Evolutionary conservation across 352 stramenopile genomes (phyloP).

Genomic region (Sclerospora graminicola): DNA sequence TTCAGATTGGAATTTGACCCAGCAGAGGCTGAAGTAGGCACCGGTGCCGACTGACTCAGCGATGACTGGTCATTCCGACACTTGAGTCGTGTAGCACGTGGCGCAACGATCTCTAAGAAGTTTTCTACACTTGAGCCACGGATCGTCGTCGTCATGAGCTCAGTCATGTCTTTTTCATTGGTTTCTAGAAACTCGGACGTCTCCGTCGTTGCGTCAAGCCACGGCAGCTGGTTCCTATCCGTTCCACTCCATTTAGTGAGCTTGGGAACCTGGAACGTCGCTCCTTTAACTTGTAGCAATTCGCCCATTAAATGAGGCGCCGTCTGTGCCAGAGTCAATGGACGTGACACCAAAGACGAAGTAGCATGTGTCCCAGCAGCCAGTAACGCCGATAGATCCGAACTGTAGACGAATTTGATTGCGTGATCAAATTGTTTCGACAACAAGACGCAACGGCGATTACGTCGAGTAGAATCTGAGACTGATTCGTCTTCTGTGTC

Average conservation of each 20-base stretch:
- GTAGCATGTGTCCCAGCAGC: slow-evolving; percentile 3
- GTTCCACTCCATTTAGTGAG: slow-evolving; percentile 17
- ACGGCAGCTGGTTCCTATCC: slow-evolving; percentile 26
- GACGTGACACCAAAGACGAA: slow-evolving; percentile 3
- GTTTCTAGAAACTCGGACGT: slow-evolving; percentile 36
- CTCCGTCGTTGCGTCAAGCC: slow-evolving; percentile 26
- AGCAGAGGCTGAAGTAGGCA: too few relatives aligned
- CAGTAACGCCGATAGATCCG: slow-evolving; percentile 46
- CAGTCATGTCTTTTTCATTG: slow-evolving; percentile 31
- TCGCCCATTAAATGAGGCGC: slow-evolving; percentile 8
- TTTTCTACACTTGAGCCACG: slow-evolving; percentile 26
- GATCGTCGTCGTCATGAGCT: slow-evolving; percentile 40
- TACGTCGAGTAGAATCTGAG: slow-evolving; percentile 6
- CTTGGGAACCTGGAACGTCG: slow-evolving; percentile 34
- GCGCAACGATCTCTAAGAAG: slow-evolving; percentile 36
- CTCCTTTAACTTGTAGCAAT: slow-evolving; percentile 7
- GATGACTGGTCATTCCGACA: slow-evolving; percentile 4
- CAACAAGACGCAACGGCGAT: slow-evolving; percentile 32
- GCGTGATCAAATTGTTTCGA: slow-evolving; percentile 67
- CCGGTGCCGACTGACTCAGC: too few relatives aligned
- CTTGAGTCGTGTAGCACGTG: slow-evolving; percentile 22
- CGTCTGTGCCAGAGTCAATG: slow-evolving; percentile 13
- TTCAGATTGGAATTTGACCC: too few relatives aligned
- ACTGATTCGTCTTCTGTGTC: slow-evolving; percentile 10
- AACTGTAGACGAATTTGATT: slow-evolving; percentile 55